A percentile compares a stretch with the other conserved stretches of the same genome.
These are phyloP conservation scores for Picea engelmannii DNA, from an alignment of 83 land plant species.

Conservation along the genomic window DNA sequence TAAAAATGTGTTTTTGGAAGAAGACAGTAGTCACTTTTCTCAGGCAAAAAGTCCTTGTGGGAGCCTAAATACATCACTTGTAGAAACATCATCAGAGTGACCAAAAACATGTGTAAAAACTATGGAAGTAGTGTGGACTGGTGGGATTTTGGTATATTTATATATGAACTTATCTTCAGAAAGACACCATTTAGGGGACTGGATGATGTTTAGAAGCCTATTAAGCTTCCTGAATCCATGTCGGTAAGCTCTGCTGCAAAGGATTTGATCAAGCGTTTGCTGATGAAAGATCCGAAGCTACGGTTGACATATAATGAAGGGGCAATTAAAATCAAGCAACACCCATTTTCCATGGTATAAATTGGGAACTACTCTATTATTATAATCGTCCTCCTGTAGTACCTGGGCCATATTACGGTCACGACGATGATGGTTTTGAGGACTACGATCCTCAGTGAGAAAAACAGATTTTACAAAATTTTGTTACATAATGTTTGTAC, in stretches of 20 bases:
- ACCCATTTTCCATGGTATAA: conserved; percentile 72
- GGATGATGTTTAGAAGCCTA: conserved; percentile 58
- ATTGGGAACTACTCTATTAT: conserved; percentile 66
- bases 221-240: conserved; percentile 58
- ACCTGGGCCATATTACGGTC: conserved; percentile 10
- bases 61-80: no score
- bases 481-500: no score
- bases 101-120: no score
- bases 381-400: conserved; percentile 36
- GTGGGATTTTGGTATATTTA: conserved; percentile 79
- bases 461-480: no score
- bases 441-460: no score
- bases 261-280: conserved; percentile 57
- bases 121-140: conserved; percentile 57
- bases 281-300: conserved; percentile 59
- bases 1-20: no score
- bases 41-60: no score
- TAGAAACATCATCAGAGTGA: no score
- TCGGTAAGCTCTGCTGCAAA: conserved; percentile 41
- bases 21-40: no score
- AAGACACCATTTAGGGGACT: conserved; percentile 65
- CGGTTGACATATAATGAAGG: conserved; percentile 58
- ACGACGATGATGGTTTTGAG: not conserved
- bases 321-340: conserved; percentile 64
- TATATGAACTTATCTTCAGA: conserved; percentile 74